Conservation (phyloP, 2,329 filamentous ascomycete genomes). For the Alternaria arbusti region DNA sequence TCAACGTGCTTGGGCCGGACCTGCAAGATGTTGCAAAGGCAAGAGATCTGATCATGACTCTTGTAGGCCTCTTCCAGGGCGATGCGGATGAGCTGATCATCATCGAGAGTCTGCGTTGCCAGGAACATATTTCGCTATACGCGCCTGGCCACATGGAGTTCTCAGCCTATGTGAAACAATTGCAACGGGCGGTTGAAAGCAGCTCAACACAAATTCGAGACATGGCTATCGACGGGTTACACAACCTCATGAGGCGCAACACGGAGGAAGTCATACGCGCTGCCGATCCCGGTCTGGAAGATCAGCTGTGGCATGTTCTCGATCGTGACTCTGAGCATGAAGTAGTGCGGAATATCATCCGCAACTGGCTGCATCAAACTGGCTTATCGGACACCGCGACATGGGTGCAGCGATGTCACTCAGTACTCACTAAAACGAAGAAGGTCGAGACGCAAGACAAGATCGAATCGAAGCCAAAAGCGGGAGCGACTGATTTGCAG, state of each 20-base stretch:
- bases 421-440: slow-evolving; percentile 85
- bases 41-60: slow-evolving; percentile 86
- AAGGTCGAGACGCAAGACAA: slow-evolving; percentile 66
- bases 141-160: slow-evolving; percentile 88
- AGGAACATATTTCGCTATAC: slow-evolving; percentile 92
- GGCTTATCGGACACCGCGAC: slow-evolving; percentile 76
- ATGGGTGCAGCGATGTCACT: slow-evolving; percentile 92
- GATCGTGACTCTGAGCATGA: slow-evolving; percentile 78
- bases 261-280: slow-evolving; percentile 80
- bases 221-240: slow-evolving; percentile 84
- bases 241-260: slow-evolving; percentile 93
- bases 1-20: slow-evolving; percentile 95
- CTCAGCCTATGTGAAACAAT: slow-evolving; percentile 76
- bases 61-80: slow-evolving; percentile 81
- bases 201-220: slow-evolving; percentile 73
- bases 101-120: slow-evolving; percentile 78
- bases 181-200: slow-evolving; percentile 80
- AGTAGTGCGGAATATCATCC: slow-evolving; percentile 83
- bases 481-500: slow-evolving; percentile 75
- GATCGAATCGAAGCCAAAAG: slow-evolving; percentile 56
- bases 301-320: slow-evolving; percentile 88
- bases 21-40: slow-evolving; percentile 90
- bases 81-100: slow-evolving; percentile 75
- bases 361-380: slow-evolving; percentile 93
- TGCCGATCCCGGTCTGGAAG: slow-evolving; percentile 80